Evolutionary conservation across 345 rosid genomes (phyloP).

Genomic region (Salix arbutifolia): DNA sequence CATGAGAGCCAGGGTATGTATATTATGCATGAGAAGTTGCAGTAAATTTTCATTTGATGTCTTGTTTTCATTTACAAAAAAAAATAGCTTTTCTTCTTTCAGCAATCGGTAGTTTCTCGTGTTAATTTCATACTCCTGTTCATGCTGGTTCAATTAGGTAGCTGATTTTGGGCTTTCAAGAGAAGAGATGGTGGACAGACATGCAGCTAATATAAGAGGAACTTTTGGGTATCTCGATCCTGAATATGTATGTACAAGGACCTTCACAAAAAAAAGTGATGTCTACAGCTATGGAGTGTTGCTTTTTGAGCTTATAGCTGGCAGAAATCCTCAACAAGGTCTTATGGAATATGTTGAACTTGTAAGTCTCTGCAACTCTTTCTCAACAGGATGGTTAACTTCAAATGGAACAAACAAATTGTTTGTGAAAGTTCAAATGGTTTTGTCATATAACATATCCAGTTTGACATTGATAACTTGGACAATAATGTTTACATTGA

Average conservation of each 20-base stretch:
- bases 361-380: conserved; percentile 40
- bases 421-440: not conserved
- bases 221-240: conserved; percentile 99
- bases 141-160: conserved; percentile 45
- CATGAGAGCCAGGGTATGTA: conserved; percentile 87
- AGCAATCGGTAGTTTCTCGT: not conserved
- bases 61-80: not conserved
- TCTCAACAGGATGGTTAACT: not conserved
- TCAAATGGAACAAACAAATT: not conserved
- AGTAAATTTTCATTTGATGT: not conserved
- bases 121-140: not conserved
- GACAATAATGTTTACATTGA: not conserved
- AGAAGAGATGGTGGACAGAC: conserved; percentile 82
- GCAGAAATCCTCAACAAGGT: conserved; percentile 94
- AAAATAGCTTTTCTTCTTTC: not conserved
- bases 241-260: conserved; percentile 78
- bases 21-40: not conserved
- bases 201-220: conserved; percentile 77
- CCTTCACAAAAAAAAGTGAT: conserved; percentile 89
- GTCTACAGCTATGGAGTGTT: conserved; percentile 95
- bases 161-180: conserved; percentile 98
- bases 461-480: not conserved
- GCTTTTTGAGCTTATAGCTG: conserved; percentile 90
- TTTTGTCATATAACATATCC: not conserved
- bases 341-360: conserved; percentile 92